Evolutionary conservation across 2,329 filamentous ascomycete genomes (phyloP).

Genomic region (Hypoxylon sp.): DNA sequence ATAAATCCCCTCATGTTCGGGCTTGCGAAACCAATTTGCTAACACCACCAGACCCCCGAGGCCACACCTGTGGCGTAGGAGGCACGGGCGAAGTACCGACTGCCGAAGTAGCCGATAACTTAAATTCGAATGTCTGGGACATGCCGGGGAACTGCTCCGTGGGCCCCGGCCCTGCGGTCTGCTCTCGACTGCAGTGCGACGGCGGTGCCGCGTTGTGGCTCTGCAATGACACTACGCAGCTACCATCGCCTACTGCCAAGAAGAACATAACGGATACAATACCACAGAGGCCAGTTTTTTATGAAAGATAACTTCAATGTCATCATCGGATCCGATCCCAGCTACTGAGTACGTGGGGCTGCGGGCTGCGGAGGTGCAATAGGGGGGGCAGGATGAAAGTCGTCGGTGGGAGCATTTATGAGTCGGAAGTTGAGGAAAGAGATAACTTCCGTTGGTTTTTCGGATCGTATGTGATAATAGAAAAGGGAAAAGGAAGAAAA

Average conservation of each 20-base stretch:
- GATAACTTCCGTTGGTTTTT: not conserved
- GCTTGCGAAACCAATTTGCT: no score
- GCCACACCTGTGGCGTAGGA: not conserved
- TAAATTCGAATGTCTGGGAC: constrained; percentile 17
- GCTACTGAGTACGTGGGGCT: no score
- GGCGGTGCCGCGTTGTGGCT: constrained; percentile 32
- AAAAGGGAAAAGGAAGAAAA: no score
- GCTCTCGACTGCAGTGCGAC: constrained; percentile 23
- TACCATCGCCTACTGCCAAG: constrained; percentile 16
- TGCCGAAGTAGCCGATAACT: not conserved
- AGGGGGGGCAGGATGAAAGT: not conserved
- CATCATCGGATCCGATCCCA: not conserved
- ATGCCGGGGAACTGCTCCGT: constrained; percentile 14
- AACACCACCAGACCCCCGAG: no score
- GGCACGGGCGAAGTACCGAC: not conserved
- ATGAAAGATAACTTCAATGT: not conserved
- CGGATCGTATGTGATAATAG: no score
- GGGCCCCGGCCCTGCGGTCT: constrained; percentile 23
- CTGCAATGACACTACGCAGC: constrained; percentile 32
- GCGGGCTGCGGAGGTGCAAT: not conserved
- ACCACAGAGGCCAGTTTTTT: constrained; percentile 27
- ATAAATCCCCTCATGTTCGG: no score
- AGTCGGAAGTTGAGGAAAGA: not conserved
- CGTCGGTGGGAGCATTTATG: not conserved
- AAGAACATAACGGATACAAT: not conserved